phyloP scores from a whole-genome alignment of 495 filamentous ascomycete species.

The Lasiosphaeria miniovina region DNA sequence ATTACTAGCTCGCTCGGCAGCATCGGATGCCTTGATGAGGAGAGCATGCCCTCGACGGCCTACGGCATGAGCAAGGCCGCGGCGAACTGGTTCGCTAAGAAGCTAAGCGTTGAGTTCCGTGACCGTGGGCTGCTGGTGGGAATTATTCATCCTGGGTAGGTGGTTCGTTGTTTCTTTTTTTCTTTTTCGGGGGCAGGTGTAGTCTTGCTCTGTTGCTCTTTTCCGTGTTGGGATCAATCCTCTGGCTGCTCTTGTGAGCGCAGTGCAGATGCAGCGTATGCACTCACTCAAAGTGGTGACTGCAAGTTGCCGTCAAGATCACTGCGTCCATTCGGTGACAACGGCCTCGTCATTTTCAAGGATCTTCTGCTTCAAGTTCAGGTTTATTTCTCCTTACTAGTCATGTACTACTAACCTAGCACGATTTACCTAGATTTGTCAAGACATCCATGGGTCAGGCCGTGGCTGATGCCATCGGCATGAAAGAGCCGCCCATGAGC shows the following conservation, averaged over 20 bases:
- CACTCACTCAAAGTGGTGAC: background rate
- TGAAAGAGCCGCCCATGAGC: slow-evolving; percentile 30
- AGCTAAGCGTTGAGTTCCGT: slow-evolving; percentile 23
- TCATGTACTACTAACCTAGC: background rate
- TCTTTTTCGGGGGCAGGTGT: background rate
- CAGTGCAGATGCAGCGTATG: too few relatives aligned
- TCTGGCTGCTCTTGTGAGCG: too few relatives aligned
- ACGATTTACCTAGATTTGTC: slow-evolving; percentile 32
- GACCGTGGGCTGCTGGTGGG: slow-evolving; percentile 23
- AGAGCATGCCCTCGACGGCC: slow-evolving; percentile 21
- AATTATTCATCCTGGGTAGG: slow-evolving; percentile 33
- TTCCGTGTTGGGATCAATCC: background rate
- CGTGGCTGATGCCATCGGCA: slow-evolving; percentile 34
- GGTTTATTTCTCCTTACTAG: background rate
- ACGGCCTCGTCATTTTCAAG: too few relatives aligned
- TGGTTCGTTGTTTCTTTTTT: background rate
- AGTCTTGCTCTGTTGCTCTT: background rate
- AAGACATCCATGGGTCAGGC: slow-evolving; percentile 38
- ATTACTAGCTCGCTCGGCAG: slow-evolving; percentile 33
- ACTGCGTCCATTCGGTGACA: too few relatives aligned
- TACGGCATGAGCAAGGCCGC: slow-evolving; percentile 33
- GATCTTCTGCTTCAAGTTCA: background rate
- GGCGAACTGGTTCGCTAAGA: slow-evolving; percentile 26
- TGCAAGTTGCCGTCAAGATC: too few relatives aligned
- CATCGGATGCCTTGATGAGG: slow-evolving; percentile 26